These are phyloP conservation scores for Zygosaccharomyces sapae DNA, from an alignment of 1,139 yeast species.

Conservation along the genomic window DNA sequence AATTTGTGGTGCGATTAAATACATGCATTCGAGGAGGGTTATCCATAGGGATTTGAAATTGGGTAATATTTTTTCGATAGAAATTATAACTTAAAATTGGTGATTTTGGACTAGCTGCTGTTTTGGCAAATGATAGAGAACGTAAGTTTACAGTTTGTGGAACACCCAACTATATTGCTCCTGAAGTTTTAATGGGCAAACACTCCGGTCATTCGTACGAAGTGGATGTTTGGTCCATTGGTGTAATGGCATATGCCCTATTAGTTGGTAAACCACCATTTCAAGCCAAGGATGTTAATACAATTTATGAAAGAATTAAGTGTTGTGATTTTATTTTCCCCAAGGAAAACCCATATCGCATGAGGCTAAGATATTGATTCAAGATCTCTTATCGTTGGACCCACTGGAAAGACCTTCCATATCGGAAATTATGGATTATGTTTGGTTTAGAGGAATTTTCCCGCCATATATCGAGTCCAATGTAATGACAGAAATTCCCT, in stretches of 20 bases:
- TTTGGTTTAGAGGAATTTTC: constrained; percentile 82
- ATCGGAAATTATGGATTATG: constrained; percentile 72
- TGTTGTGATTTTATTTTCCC: constrained; percentile 81
- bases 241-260: constrained; percentile 90
- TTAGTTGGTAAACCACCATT: constrained; percentile 94
- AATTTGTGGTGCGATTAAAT: constrained; percentile 87
- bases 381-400: constrained; percentile 66
- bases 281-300: constrained; percentile 91
- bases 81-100: constrained; percentile 91
- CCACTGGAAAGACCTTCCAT: constrained; percentile 81
- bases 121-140: constrained; percentile 64
- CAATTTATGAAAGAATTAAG: constrained; percentile 89
- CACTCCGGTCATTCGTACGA: constrained; percentile 87
- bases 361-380: constrained; percentile 69
- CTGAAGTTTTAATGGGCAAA: constrained; percentile 89
- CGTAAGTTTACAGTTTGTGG: constrained; percentile 94
- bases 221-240: constrained; percentile 96
- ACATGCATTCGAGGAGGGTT: constrained; percentile 88
- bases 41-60: constrained; percentile 92
- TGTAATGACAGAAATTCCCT: constrained; percentile 60
- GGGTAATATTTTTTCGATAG: constrained; percentile 91
- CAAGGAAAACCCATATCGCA: constrained; percentile 58
- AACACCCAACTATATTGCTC: constrained; percentile 96
- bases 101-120: constrained; percentile 94
- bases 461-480: constrained; percentile 66